Evolutionary conservation across 495 filamentous ascomycete genomes (phyloP).

Genomic region (Lasiosphaeria hispida): DNA sequence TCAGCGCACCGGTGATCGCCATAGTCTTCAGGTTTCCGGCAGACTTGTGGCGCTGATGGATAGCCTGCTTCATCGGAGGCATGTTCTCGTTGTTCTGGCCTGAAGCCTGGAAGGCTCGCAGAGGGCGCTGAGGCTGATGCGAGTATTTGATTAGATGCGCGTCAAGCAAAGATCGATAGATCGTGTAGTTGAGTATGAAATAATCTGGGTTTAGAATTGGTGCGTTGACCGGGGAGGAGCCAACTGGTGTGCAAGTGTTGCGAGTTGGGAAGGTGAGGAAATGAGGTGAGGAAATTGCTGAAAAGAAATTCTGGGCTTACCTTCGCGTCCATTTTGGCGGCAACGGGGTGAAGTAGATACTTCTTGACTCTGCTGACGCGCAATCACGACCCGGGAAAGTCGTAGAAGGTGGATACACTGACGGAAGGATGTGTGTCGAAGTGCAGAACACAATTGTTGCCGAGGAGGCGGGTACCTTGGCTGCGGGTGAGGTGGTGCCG

Average conservation of each 20-base stretch:
- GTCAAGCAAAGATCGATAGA: too few relatives aligned
- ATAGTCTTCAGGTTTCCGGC: slow-evolving; percentile 63
- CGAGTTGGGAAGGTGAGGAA: slow-evolving; percentile 9
- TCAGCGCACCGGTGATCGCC: slow-evolving; percentile 56
- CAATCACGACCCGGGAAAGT: slow-evolving; percentile 6
- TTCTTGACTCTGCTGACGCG: slow-evolving; percentile 19
- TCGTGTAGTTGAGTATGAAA: too few relatives aligned
- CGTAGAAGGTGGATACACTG: too few relatives aligned
- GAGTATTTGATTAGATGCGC: neutral
- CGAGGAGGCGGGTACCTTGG: too few relatives aligned
- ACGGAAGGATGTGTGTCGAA: too few relatives aligned
- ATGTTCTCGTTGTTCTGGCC: slow-evolving; percentile 70
- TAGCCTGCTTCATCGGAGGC: slow-evolving; percentile 54
- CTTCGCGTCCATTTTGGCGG: slow-evolving; percentile 37
- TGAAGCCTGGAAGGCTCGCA: slow-evolving; percentile 57
- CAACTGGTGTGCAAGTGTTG: neutral
- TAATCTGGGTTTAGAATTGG: too few relatives aligned
- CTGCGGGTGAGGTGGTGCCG: too few relatives aligned
- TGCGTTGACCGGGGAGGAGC: too few relatives aligned
- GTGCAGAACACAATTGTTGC: too few relatives aligned
- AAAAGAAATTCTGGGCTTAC: slow-evolving; percentile 22
- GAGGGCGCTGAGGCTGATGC: slow-evolving; percentile 72
- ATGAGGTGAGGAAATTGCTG: slow-evolving; percentile 9
- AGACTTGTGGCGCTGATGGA: slow-evolving; percentile 82
- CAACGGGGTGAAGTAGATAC: slow-evolving; percentile 7